Base-by-base conservation (phyloP, 2,329 filamentous ascomycete species). In the Saccharata proteae region DNA sequence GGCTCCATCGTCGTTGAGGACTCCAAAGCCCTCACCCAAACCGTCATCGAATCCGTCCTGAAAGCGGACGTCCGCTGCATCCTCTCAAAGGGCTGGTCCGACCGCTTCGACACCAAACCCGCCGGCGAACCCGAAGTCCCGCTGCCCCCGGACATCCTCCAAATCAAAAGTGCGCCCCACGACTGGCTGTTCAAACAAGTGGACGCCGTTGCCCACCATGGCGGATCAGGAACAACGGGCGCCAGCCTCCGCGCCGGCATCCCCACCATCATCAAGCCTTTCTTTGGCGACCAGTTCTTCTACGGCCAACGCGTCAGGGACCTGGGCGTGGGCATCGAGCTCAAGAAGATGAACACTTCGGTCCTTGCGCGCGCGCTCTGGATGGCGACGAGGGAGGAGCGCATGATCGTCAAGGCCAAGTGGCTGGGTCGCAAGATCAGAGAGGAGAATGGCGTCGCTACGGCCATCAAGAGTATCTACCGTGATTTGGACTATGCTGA, bases 281-380 rank as follows among this genome's bases (percentile, higher is more conserved):
- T 96, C 63, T 98, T 98, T 49, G 90, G 90, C 4, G 90, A 98
- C 46, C 90, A 98, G 51, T 94, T 80, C 65, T 98, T 98, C 64
- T 96, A 93, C 46, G 90, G 85, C 5, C 73, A 69, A 17, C 71
- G 90, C 4, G 80, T 96, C 2, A 85, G 96, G 53, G 88, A 96
- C 47, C 65, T 98, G 5, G 88, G 90, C 1, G 90, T 96, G 2
- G 90, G 90, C 0, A 77, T 93, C 13, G 83, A 78, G 48, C 66
- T 98, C 45, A 85, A 80, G 62, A 90, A 83, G 55, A 74, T 93
- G 62, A 92, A 90, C 14, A 78, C 82, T n/a, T 80, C 74, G 41
- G 71, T 78, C 21, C 88, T 98, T 44, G 80, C 83, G 11, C 69
- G 82, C 36, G 85, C 88, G 0, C 60, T 98, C 6, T 94, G 85